phyloP scores from a whole-genome alignment of 2,329 filamentous ascomycete species.

The Alternaria arbusti region DNA sequence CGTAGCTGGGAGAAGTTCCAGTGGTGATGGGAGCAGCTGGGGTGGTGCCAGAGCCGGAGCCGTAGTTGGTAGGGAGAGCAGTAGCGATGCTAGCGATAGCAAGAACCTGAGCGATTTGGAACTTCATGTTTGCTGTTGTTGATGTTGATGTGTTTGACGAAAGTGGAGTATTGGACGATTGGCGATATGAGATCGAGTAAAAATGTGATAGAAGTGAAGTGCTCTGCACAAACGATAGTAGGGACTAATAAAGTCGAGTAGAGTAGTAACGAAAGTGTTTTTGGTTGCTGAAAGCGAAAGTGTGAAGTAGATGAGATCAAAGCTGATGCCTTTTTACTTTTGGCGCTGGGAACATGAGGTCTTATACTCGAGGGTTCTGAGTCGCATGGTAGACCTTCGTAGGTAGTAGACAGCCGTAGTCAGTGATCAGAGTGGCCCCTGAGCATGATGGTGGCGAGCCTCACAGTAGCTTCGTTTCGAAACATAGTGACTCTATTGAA shows the following conservation, averaged over 20 bases:
- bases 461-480: slow-evolving; percentile 6
- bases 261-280: neutral
- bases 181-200: neutral
- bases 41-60: neutral
- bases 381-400: neutral
- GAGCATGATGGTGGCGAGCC: neutral
- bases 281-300: slow-evolving; percentile 5
- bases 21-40: slow-evolving; percentile 1
- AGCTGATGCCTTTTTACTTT: slow-evolving; percentile 9
- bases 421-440: neutral
- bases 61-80: slow-evolving; percentile 9
- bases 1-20: neutral
- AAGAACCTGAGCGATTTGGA: slow-evolving; percentile 6
- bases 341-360: neutral
- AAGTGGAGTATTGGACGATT: neutral
- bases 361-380: slow-evolving; percentile 8
- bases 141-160: neutral
- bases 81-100: slow-evolving; percentile 7
- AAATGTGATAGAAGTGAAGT: neutral
- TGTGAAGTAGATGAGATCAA: neutral
- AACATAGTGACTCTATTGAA: slow-evolving; percentile 3
- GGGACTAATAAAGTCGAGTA: neutral
- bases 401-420: neutral
- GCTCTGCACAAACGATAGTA: slow-evolving; percentile 8
- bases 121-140: slow-evolving; percentile 13